These are phyloP conservation scores for Proliferodiscus dingleyae DNA, from an alignment of 2,329 filamentous ascomycete species.

Conservation along the genomic window DNA sequence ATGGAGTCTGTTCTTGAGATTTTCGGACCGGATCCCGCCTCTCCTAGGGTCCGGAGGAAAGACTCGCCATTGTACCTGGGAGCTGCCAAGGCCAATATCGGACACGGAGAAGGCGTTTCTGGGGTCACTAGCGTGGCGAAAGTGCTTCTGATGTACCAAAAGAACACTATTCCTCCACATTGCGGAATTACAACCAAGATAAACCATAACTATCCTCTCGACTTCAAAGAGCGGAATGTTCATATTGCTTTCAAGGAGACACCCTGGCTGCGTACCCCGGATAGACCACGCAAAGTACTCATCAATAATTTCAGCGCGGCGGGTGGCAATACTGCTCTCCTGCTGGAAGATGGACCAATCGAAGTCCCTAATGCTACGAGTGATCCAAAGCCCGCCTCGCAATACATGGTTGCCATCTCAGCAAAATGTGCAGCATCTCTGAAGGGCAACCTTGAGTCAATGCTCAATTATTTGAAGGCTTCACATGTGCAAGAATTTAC, in stretches of 20 bases:
- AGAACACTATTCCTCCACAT: slow-evolving; percentile 24
- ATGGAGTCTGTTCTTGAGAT: slow-evolving; percentile 9
- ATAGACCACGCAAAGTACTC: slow-evolving; percentile 30
- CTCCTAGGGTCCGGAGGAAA: slow-evolving; percentile 13
- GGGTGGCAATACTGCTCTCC: slow-evolving; percentile 21
- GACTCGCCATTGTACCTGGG: slow-evolving; percentile 14
- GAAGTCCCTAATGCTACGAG: slow-evolving; percentile 51
- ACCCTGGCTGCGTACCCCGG: slow-evolving; percentile 25
- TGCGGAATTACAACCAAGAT: slow-evolving; percentile 30
- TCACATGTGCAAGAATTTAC: slow-evolving; percentile 2
- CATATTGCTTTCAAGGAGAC: slow-evolving; percentile 19
- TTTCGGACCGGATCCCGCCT: slow-evolving; percentile 20
- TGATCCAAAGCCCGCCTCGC: slow-evolving; percentile 53
- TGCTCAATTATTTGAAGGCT: slow-evolving; percentile 10
- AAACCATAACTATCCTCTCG: slow-evolving; percentile 25
- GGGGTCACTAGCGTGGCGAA: slow-evolving; percentile 27
- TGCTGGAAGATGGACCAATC: slow-evolving; percentile 20
- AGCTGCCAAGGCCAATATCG: slow-evolving; percentile 27
- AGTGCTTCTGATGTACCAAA: slow-evolving; percentile 25
- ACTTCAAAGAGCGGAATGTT: slow-evolving; percentile 32
- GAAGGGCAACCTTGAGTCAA: slow-evolving; percentile 7
- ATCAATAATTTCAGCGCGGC: slow-evolving; percentile 45
- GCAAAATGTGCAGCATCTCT: slow-evolving; percentile 34
- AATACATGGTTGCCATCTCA: slow-evolving; percentile 43
- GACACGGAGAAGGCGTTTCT: slow-evolving; percentile 20